Percentiles rank a stretch among this genome's conserved stretches.
Evolutionary conservation across 2,329 filamentous ascomycete genomes (phyloP).

Genomic region (Stemphylium lycopersici): DNA sequence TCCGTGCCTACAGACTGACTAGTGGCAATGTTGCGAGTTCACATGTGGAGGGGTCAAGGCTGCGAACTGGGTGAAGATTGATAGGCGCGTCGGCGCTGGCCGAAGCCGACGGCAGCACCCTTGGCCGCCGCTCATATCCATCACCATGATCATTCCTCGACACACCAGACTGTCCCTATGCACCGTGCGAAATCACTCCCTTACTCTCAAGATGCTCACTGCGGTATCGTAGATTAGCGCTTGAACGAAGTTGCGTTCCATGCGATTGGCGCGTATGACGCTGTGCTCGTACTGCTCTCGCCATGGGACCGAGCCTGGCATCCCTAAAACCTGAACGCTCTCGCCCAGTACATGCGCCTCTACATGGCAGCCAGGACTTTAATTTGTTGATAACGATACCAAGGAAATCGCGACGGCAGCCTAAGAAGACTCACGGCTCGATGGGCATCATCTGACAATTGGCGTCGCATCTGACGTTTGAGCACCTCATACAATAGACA

Average conservation of each 20-base stretch:
- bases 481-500: slow-evolving; percentile 6
- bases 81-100: background rate
- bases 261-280: too few relatives aligned
- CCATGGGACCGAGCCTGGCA: too few relatives aligned
- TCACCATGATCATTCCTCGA: background rate
- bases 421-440: background rate
- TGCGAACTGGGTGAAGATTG: background rate
- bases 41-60: background rate
- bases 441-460: slow-evolving; percentile 25
- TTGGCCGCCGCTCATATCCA: background rate
- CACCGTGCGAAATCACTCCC: too few relatives aligned
- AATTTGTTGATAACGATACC: background rate
- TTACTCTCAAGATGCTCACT: too few relatives aligned
- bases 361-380: background rate
- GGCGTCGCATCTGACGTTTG: slow-evolving; percentile 36
- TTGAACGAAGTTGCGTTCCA: too few relatives aligned
- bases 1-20: background rate
- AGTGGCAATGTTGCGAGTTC: background rate
- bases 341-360: background rate
- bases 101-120: background rate
- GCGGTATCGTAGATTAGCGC: too few relatives aligned
- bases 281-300: too few relatives aligned
- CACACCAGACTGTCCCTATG: background rate
- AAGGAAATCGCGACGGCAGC: background rate
- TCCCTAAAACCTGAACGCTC: background rate